These are phyloP conservation scores for Solanum tarijense DNA, from an alignment of 257 asterid species.

Conservation along the genomic window DNA sequence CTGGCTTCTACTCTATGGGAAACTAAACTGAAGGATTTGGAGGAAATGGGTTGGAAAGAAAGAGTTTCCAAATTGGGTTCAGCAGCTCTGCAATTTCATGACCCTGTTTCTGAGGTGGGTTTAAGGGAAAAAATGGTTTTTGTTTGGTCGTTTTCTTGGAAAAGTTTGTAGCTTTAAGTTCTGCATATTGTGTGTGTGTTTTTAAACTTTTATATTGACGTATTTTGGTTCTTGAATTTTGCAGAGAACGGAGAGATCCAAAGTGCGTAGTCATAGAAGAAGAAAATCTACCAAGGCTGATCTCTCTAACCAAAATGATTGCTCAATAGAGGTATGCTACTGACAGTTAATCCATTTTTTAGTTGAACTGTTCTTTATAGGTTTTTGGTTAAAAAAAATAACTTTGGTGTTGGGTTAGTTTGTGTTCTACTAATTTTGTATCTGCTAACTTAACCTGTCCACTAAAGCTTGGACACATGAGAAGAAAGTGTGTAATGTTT, in stretches of 20 bases:
- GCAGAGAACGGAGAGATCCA: conserved; percentile 54
- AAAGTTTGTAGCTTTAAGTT: neutral
- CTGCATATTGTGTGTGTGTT: neutral
- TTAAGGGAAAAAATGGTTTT: neutral
- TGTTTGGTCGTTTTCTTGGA: conserved; percentile 1
- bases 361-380: neutral
- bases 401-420: neutral
- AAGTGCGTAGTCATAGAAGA: conserved; percentile 45
- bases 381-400: neutral
- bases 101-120: conserved; percentile 76
- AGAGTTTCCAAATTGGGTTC: conserved; percentile 34
- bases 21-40: conserved; percentile 36
- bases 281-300: conserved; percentile 5
- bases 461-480: neutral
- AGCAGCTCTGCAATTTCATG: conserved; percentile 31
- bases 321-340: conserved; percentile 39
- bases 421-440: neutral
- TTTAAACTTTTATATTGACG: neutral
- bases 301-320: conserved; percentile 22
- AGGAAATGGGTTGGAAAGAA: conserved; percentile 14
- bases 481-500: neutral
- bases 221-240: conserved; percentile 6
- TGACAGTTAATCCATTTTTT: neutral
- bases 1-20: conserved; percentile 73
- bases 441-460: neutral